Evolutionary conservation across 169 alveolate species (phyloP).

Genomic region (Pseudocohnilembus persalinus): DNA sequence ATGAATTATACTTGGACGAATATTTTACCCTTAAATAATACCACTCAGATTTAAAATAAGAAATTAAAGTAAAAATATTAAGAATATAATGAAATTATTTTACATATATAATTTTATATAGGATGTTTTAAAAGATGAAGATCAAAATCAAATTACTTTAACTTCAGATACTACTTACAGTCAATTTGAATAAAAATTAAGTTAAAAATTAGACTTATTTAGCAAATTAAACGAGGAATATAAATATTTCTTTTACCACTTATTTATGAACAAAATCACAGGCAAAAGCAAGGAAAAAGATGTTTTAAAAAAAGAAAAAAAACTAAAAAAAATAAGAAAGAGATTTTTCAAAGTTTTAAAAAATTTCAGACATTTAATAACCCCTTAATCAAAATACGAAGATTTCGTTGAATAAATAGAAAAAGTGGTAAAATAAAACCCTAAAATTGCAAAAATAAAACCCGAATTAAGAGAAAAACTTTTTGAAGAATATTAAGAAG

Average conservation of each 20-base stretch:
- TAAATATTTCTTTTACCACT: background rate
- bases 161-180: background rate
- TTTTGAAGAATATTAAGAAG: background rate
- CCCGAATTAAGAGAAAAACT: background rate
- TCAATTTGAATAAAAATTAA: too few species aligned
- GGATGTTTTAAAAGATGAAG: background rate
- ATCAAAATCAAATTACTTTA: background rate
- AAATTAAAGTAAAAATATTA: background rate
- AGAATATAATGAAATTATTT: too few species aligned
- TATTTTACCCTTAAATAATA: slow-evolving; percentile 14
- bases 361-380: background rate
- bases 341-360: background rate
- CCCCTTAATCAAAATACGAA: background rate
- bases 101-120: too few species aligned
- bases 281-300: background rate
- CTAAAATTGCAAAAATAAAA: background rate
- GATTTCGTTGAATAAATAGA: background rate
- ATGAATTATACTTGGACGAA: slow-evolving; percentile 34
- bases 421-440: background rate
- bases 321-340: background rate
- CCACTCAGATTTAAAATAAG: slow-evolving; percentile 30
- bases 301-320: background rate
- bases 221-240: background rate
- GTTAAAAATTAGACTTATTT: background rate
- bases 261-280: background rate